Percentiles rank a stretch among this genome's conserved stretches.
Conservation (phyloP, 805 yeast genomes). For the Millerozyma acaciae region DNA sequence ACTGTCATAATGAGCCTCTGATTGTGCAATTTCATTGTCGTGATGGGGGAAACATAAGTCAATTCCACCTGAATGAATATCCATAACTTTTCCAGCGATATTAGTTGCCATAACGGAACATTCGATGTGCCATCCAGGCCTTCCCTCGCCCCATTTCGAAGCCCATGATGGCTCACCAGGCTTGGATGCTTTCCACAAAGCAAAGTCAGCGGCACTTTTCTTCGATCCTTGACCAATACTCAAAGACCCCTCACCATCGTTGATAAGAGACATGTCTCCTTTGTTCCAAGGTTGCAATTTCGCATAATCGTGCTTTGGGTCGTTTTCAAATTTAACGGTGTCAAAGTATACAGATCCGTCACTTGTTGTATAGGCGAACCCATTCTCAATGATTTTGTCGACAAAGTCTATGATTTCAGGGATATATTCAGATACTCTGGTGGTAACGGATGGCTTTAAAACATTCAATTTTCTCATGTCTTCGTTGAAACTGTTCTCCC, state of each 20-base stretch:
- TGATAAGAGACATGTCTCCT: slow-evolving; percentile 78
- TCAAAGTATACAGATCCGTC: slow-evolving; percentile 98
- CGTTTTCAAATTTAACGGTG: slow-evolving; percentile 72
- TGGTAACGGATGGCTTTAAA: slow-evolving; percentile 76
- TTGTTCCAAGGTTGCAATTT: slow-evolving; percentile 98
- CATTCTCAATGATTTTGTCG: slow-evolving; percentile 66
- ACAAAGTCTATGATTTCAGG: slow-evolving; percentile 89
- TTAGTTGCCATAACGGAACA: slow-evolving; percentile 98
- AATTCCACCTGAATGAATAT: slow-evolving; percentile 95
- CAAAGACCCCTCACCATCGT: slow-evolving; percentile 93
- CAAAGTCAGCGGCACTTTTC: slow-evolving; percentile 79
- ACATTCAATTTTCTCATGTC: slow-evolving; percentile 89
- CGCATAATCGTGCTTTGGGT: slow-evolving; percentile 78
- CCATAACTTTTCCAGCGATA: slow-evolving; percentile 76
- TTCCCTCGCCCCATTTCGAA: slow-evolving; percentile 94
- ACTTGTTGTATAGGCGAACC: slow-evolving; percentile 75
- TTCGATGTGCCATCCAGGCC: slow-evolving; percentile 99
- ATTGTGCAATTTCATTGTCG: slow-evolving; percentile 96
- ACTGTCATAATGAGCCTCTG: slow-evolving; percentile 87
- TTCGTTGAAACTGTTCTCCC: slow-evolving; percentile 81
- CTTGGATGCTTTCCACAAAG: slow-evolving; percentile 93
- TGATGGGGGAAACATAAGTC: slow-evolving; percentile 99
- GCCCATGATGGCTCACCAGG: slow-evolving; percentile 97
- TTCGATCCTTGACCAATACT: slow-evolving; percentile 54
- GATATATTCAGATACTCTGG: slow-evolving; percentile 92